A percentile compares a stretch with the other conserved stretches of the same genome.
Conservation (phyloP, 1,284 basidiomycete species). For the Rhizopogon parksii region DNA sequence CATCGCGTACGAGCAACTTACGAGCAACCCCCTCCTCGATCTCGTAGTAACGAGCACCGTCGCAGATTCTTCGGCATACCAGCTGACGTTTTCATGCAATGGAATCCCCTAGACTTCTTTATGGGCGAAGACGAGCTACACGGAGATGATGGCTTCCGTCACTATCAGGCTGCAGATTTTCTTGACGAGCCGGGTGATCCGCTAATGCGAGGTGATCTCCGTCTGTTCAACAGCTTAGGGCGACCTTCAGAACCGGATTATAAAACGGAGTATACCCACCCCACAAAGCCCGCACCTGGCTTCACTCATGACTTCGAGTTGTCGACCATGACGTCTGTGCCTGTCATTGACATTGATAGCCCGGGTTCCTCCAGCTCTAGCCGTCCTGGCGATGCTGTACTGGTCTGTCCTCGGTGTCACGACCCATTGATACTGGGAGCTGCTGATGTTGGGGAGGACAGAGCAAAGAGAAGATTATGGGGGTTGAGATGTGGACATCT, state of each 20-base stretch:
- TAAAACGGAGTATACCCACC: slow-evolving; percentile 57
- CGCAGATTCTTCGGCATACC: slow-evolving; percentile 23
- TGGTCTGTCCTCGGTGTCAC: slow-evolving; percentile 58
- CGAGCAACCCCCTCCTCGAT: slow-evolving; percentile 6
- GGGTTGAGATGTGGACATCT: slow-evolving; percentile 67
- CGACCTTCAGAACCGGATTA: slow-evolving; percentile 37
- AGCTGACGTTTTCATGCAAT: slow-evolving; percentile 27
- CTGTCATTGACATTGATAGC: slow-evolving; percentile 23
- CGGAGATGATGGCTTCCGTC: slow-evolving; percentile 2
- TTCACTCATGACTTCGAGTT: slow-evolving; percentile 61
- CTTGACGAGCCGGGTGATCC: neutral
- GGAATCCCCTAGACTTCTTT: slow-evolving; percentile 21
- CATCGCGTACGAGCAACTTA: slow-evolving; percentile 35
- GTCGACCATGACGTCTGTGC: slow-evolving; percentile 8
- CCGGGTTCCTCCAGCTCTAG: slow-evolving; percentile 18
- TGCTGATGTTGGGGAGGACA: slow-evolving; percentile 30
- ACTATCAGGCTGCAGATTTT: slow-evolving; percentile 2
- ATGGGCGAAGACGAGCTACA: slow-evolving; percentile 8
- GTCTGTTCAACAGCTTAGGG: neutral
- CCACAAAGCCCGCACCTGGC: slow-evolving; percentile 42
- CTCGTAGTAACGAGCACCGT: slow-evolving; percentile 11
- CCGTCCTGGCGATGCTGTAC: slow-evolving; percentile 26
- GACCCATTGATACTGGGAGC: slow-evolving; percentile 45
- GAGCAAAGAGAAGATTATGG: slow-evolving; percentile 47
- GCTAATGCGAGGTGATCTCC: slow-evolving; percentile 4